Evolutionary conservation across 2,329 filamentous ascomycete genomes (phyloP), one percentile per base, ranked within the genome.

Genomic region (Curvularia lunata): DNA sequence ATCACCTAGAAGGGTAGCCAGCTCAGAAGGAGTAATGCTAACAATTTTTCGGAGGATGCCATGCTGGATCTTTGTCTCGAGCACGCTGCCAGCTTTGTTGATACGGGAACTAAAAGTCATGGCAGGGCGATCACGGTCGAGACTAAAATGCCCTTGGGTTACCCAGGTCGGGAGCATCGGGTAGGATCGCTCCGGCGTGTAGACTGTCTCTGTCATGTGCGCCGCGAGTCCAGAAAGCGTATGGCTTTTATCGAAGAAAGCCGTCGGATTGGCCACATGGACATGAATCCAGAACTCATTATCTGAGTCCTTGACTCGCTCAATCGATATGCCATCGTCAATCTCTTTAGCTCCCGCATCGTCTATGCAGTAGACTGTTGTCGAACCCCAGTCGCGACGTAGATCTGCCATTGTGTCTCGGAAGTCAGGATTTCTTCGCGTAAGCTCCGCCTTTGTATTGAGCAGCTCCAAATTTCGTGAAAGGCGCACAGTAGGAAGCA

Each of bases 201-300:
- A 89, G 7, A 86, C 77, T 0, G 82, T 84, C 65, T 83, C 76
- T 5, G 81, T 79, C 67, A 85, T 82, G 45, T 86, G 80, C 56
- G 87, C 83, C 45, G 91, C 86, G 67, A 86, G 85, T 59, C 84
- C 80, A 32, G 84, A 83, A 7, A 91, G 74, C 8, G 81, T 77
- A 37, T 86, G 85, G 21, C 85, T 79, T 18, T 85, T 84, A 19
- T 78, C 67, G 61, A 95, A 86, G 57, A 85, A 85, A 5, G 91
- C 90, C 2, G 89, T 88, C 8, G 91, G 91, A 68, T 95, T 91
- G 13, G 91, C 91, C 41, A 90, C 84, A 72, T 95, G 91, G 30
- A 92, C 77, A 69, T 92, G 90, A 28, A 94, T 80, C 91, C 91
- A 95, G 68, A 85, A 86, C 63, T 89, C 70, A 23, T 49, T 81